Base-by-base conservation (phyloP, 495 filamentous ascomycete species). In the Cudoniella acicularis region DNA sequence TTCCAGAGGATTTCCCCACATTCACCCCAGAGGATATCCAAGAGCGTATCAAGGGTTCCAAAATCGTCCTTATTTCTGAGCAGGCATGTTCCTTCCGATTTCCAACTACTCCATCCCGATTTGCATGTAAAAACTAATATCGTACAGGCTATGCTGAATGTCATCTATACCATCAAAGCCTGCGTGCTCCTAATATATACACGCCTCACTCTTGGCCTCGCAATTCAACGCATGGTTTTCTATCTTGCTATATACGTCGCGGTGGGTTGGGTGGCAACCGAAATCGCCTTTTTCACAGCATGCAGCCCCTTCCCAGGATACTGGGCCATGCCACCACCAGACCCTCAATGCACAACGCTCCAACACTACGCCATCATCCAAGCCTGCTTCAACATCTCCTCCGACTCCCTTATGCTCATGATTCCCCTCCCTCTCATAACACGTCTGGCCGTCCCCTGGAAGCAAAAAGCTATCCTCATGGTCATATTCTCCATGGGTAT, bases 171-270 rank as follows among this genome's bases (percentile, higher is more conserved):
- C 1, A 70, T 80, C 51, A 83, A 83, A 67, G 64, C 63, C n/a
- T 81, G 75, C 64, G 75, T 83, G 70, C 71, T 83, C 8, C 66
- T 80, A 49, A 72, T 82, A 63, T 83, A 79, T 56, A 66, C 69
- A 18, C 73, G 77, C 10, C 62, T 80, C 4, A 75, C 78, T 52
- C 70, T 63, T 0, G 69, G 72, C 23, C 65, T 73, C 8, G 53
- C 60, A 36, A 46, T 67, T 6, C 73, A 76, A 53, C 27, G 61
- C 26, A 49, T 71, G 49, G 70, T 77, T 43, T 56, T 61, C 4
- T 58, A 61, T 13, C 69, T 74, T 26, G 65, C 67, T 1, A 62
- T 48, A 24, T 76, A 76, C 57, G 62, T 74, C 45, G 52, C 41
- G 10, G 17, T 57, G 3, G 73, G 72, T 17, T 77, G 70, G 48